These are phyloP conservation scores for Hylodesmum podocarpum DNA, from an alignment of 306 rosid species.

Conservation along the genomic window DNA sequence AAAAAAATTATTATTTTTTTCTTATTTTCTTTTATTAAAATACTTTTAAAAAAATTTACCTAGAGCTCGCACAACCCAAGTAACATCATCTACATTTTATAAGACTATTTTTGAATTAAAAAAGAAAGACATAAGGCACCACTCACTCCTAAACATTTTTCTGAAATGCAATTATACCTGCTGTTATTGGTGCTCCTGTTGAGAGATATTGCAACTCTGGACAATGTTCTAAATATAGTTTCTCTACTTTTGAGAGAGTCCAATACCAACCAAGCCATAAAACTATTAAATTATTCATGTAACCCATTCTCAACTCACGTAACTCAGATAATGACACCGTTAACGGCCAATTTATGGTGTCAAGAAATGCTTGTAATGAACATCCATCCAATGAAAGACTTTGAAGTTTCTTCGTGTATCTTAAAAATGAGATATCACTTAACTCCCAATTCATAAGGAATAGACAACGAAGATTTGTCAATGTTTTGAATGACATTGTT, in stretches of 20 bases:
- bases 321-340: slow-evolving; percentile 8
- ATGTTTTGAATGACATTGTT: neutral
- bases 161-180: too few relatives aligned
- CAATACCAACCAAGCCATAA: slow-evolving; percentile 1
- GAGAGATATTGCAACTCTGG: neutral
- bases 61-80: too few relatives aligned
- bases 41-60: too few relatives aligned
- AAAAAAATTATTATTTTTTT: too few relatives aligned
- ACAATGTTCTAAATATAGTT: neutral
- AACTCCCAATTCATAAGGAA: accelerated
- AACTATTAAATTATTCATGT: neutral
- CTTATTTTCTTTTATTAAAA: too few relatives aligned
- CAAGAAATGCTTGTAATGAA: neutral
- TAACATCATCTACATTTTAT: too few relatives aligned
- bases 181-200: too few relatives aligned
- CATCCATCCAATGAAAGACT: neutral
- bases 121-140: too few relatives aligned
- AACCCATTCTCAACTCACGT: neutral
- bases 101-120: too few relatives aligned
- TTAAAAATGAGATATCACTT: neutral
- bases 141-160: too few relatives aligned
- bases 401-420: slow-evolving; percentile 20
- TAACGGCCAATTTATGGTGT: neutral
- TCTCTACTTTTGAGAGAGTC: slow-evolving; percentile 4
- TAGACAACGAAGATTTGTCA: neutral